phyloP scores from a whole-genome alignment of 2,329 filamentous ascomycete species.

The Zasmidium cellare region DNA sequence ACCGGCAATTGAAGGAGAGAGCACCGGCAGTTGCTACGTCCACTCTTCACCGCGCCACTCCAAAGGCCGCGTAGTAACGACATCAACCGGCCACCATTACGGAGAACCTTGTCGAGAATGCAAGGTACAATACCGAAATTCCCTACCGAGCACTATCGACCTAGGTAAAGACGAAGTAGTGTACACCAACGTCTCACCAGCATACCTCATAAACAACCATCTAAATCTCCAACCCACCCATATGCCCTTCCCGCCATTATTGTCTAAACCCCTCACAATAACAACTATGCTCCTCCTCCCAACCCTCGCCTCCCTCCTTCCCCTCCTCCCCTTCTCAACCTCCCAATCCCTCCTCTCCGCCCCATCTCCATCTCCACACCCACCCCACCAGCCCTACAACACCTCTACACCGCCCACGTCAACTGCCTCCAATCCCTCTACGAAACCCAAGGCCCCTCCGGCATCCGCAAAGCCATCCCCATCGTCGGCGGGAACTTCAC shows the following conservation, averaged over 20 bases:
- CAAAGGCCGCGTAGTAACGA: not conserved
- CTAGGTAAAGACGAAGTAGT: not conserved
- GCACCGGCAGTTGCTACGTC: not conserved
- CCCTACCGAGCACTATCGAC: conserved; percentile 6
- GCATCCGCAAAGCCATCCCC: conserved; percentile 31
- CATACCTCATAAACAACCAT: not conserved
- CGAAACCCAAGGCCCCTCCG: conserved; percentile 25
- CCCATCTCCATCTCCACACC: conserved; percentile 9
- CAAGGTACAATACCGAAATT: not conserved
- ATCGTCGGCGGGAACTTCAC: conserved; percentile 35
- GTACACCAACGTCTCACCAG: not conserved
- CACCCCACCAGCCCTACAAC: conserved; percentile 25
- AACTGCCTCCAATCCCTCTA: conserved; percentile 28
- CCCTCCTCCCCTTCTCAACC: conserved; percentile 7
- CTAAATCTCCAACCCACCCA: not conserved
- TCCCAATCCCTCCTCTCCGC: conserved; percentile 11
- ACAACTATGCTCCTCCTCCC: conserved; percentile 3
- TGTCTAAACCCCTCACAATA: not conserved
- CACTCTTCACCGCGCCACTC: not conserved
- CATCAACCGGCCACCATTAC: not conserved
- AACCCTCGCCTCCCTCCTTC: conserved; percentile 6
- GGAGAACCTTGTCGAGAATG: not conserved
- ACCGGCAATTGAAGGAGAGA: not conserved
- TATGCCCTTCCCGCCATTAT: not conserved
- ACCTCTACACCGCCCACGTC: conserved; percentile 32